Percentiles rank a stretch among this genome's conserved stretches.
Evolutionary conservation across 2,329 filamentous ascomycete species (phyloP).

Genomic region (Cadophora sp.): DNA sequence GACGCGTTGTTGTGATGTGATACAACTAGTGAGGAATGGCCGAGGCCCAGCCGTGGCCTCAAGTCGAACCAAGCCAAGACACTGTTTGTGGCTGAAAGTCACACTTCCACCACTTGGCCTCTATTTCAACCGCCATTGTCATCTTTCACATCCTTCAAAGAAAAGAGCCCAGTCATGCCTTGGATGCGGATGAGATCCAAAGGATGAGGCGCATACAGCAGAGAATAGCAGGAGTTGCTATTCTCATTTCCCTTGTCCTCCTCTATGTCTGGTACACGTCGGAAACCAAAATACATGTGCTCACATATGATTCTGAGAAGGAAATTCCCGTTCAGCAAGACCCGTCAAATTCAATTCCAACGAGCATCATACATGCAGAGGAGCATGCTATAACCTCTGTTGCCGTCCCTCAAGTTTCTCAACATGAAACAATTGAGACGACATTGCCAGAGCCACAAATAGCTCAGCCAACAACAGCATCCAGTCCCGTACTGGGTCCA

Average conservation of each 20-base stretch:
- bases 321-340: neutral
- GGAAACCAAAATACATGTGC: constrained; percentile 24
- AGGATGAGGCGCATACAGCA: constrained; percentile 21
- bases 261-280: constrained; percentile 18
- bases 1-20: neutral
- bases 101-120: constrained; percentile 8
- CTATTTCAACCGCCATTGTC: neutral
- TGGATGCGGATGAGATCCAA: neutral
- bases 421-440: constrained; percentile 8
- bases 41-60: neutral
- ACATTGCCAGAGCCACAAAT: neutral
- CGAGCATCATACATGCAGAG: constrained; percentile 4
- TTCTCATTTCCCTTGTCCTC: constrained; percentile 23
- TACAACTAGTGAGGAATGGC: neutral
- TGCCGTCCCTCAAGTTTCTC: constrained; percentile 4
- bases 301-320: neutral
- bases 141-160: constrained; percentile 1
- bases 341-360: neutral
- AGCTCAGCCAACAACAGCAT: neutral
- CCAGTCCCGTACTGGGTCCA: neutral
- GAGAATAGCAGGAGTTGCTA: constrained; percentile 22
- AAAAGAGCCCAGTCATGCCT: neutral
- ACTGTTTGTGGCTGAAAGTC: neutral
- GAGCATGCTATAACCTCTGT: neutral
- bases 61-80: constrained; percentile 7